These are phyloP conservation scores for Coemansia sp. DNA, from an alignment of 192 early-diverging fungal genomes.

Conservation along the genomic window DNA sequence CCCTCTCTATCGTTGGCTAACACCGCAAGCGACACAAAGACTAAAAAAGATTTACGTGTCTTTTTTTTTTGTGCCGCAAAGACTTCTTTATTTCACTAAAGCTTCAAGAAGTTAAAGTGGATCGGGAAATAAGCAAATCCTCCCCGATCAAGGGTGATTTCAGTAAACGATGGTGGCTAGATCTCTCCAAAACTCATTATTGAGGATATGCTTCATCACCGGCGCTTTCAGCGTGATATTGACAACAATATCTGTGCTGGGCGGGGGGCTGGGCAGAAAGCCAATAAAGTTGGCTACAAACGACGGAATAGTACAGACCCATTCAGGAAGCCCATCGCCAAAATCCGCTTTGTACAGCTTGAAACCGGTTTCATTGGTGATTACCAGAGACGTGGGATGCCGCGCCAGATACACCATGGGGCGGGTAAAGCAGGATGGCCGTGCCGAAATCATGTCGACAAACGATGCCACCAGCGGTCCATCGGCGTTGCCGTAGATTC, in stretches of 20 bases:
- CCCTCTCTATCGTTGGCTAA: too few relatives aligned
- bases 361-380: constrained; percentile 42
- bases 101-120: too few relatives aligned
- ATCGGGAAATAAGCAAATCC: too few relatives aligned
- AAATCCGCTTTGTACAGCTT: constrained; percentile 41
- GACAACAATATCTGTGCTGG: constrained; percentile 34
- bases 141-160: background rate
- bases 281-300: constrained; percentile 51
- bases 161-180: constrained; percentile 39
- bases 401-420: constrained; percentile 34
- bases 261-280: constrained; percentile 44
- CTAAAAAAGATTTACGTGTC: too few relatives aligned
- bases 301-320: constrained; percentile 43
- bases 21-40: too few relatives aligned
- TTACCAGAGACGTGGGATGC: constrained; percentile 28
- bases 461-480: constrained; percentile 35
- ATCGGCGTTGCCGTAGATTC: constrained; percentile 27
- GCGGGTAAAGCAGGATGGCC: constrained; percentile 38
- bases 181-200: constrained; percentile 36
- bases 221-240: constrained; percentile 38
- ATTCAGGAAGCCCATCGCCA: constrained; percentile 41
- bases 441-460: constrained; percentile 31
- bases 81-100: too few relatives aligned
- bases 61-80: too few relatives aligned
- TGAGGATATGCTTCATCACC: constrained; percentile 35